Percentiles rank a stretch among this genome's conserved stretches.
Conservation (phyloP, 371 early-diverging fungal species). For the Capniomyces stellatus region DNA sequence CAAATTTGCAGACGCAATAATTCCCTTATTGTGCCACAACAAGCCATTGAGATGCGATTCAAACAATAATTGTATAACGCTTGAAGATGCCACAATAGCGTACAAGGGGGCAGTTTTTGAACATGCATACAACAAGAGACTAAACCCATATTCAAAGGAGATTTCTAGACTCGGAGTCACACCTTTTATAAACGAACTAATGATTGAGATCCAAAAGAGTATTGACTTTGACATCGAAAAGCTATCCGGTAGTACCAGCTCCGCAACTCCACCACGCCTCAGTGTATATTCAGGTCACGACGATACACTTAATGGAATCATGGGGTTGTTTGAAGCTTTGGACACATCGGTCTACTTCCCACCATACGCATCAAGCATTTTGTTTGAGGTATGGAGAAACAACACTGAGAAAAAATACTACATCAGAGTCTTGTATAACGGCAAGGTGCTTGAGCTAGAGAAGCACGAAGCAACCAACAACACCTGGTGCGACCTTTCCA, state of each 20-base stretch:
- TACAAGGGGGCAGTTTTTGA: not conserved
- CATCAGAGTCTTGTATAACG: conserved; percentile 36
- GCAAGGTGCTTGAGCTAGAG: conserved; percentile 11
- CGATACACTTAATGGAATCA: conserved; percentile 26
- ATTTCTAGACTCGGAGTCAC: not conserved
- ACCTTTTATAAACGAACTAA: not conserved
- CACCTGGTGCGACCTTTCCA: not conserved
- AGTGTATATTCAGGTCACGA: conserved; percentile 36
- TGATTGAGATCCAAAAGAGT: not conserved
- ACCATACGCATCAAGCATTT: conserved; percentile 35
- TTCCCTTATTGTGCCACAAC: not conserved
- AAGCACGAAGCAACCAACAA: not conserved
- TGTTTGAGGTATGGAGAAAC: conserved; percentile 36
- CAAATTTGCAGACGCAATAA: not conserved
- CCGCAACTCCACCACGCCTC: conserved; percentile 11
- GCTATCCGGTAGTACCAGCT: not conserved
- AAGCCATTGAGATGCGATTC: not conserved
- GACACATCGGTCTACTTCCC: conserved; percentile 31
- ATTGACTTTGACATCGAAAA: not conserved
- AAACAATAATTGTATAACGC: not conserved
- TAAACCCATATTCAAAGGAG: not conserved
- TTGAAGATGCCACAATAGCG: not conserved
- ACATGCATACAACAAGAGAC: not conserved
- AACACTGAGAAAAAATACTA: conserved; percentile 12
- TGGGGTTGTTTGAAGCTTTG: conserved; percentile 25